Evolutionary conservation across 331 rosid species (phyloP).

Genomic region (Quercus phellos): DNA sequence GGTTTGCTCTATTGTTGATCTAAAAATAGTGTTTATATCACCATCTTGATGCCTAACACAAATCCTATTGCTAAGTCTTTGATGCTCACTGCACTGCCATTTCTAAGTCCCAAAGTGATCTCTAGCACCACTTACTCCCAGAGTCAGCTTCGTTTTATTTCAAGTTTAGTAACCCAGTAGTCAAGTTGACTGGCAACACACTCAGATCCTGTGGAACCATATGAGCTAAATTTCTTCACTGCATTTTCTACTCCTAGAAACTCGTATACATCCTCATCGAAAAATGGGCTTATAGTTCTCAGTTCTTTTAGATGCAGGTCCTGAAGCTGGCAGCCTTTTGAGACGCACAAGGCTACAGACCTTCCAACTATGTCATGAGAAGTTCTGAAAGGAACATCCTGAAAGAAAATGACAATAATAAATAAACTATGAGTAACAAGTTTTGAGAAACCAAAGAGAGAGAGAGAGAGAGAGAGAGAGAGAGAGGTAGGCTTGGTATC

Average conservation of each 20-base stretch:
- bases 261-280: conserved; percentile 76
- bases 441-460: neutral
- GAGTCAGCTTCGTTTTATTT: conserved; percentile 25
- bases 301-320: conserved; percentile 71
- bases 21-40: neutral
- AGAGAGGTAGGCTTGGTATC: neutral
- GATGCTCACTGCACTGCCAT: neutral
- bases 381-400: conserved; percentile 92
- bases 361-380: conserved; percentile 91
- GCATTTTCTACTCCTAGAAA: conserved; percentile 84
- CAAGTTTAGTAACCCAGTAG: conserved; percentile 61
- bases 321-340: conserved; percentile 58
- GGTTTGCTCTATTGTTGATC: too few relatives aligned
- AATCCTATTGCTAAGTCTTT: neutral
- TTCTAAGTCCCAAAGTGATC: neutral
- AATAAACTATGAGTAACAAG: too few relatives aligned
- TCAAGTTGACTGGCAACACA: conserved; percentile 71
- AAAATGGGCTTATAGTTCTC: conserved; percentile 46
- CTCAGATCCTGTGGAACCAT: conserved; percentile 85
- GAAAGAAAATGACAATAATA: conserved; percentile 12
- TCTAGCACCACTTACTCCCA: neutral
- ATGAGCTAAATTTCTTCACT: conserved; percentile 70
- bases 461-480: neutral
- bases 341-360: conserved; percentile 69
- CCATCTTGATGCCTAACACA: neutral